Base-by-base conservation (phyloP, 2,329 filamentous ascomycete species). In the Didymella arachidicola region DNA sequence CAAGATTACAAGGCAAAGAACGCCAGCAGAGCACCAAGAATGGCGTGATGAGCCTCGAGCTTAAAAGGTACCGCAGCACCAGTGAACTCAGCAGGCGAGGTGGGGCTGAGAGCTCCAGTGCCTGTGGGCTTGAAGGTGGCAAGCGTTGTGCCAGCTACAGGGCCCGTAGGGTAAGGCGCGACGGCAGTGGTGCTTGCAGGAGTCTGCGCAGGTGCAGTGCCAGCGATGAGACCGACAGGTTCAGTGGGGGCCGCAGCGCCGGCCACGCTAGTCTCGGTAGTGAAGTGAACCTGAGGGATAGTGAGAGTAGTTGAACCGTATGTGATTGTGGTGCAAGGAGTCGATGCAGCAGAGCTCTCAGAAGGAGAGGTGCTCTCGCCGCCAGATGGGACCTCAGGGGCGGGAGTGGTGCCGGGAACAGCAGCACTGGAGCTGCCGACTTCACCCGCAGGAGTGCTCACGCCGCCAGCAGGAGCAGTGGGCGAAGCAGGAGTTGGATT, bases 201-300 rank as follows among this genome's bases (percentile, higher is more conserved):
- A 14, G 69, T 70, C 10, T 74, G 60, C 22, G 74, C 57, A 30
- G 75, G 75, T 5, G 61, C 64, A 49, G 70, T 71, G 38, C 72
- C 76, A 22, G 73, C 72, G 5, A 73, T 71, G 19, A 80, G 73
- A 27, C 69, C 74, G 18, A 79, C 72, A 41, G 70, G 68, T 50
- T 69, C 72, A 22, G 73, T 70, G 2, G 69, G 69, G 16, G 61
- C 67, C 16, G 65, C 54, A 36, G 32, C 32, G 16, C 71, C 72
- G 8, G 68, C 68, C 44, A 68, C 69, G 51, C 69, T 58, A 19
- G 74, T 72, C 27, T 71, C 59, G 32, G 79, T 80, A 29, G 74
- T 75, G 75, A 81, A 81, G 62, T 75, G 70, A 11, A 81, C 78
- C 61, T 79, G 77, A 0, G 81, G 81, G 25, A 83, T 79, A 14